Base-by-base conservation (phyloP, 805 yeast genomes). In the Nakazawaea wickerhamii region DNA sequence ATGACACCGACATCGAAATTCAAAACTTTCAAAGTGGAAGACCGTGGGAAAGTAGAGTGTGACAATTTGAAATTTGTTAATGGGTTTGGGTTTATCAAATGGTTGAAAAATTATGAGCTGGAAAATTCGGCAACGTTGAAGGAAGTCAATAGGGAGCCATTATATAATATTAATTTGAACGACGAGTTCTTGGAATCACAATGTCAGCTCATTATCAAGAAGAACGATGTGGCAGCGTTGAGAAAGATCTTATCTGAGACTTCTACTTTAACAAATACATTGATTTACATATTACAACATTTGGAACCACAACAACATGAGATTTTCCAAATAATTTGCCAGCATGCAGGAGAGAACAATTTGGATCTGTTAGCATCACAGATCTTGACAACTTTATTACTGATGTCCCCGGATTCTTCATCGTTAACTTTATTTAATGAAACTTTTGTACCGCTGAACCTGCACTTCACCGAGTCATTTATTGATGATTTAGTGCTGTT, bases 401-500 rank as follows among this genome's bases (percentile, higher is more conserved):
- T 11, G n/a, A 11, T 33, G 36, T 21, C 27, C 5, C 9, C 11
- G 1, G 17, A 20, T 17, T 17, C 20, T 11, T 20, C 26, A 33
- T 33, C 36, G 6, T 21, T 11, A 4, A 20, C 20, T 33, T 7
- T 17, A 11, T 33, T 20, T 14, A 21, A 11, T 14, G 19, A 20
- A 14, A 9, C 7, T 4, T 11, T 21, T 6, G 27, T 20, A 5
- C 13, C 19, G 14, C 7, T 8, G 10, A 20, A 22, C 5, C 7
- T 14, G 1, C 30, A 20, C 3, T 33, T 20, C 26, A 33, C 25
- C 5, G 36, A 21, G 14, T 6, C 3, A 4, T 33, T 23, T 11
- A 25, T 27, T 4, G 36, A 42, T 30, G 38, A 42, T 11, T 21
- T 38, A 17, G 35, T 43, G 18, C 21, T 17, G 5, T 14, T 43